A percentile compares a stretch with the other conserved stretches of the same genome.
Conservation (phyloP, 2,329 filamentous ascomycete genomes). For the Fusarium coicis region DNA sequence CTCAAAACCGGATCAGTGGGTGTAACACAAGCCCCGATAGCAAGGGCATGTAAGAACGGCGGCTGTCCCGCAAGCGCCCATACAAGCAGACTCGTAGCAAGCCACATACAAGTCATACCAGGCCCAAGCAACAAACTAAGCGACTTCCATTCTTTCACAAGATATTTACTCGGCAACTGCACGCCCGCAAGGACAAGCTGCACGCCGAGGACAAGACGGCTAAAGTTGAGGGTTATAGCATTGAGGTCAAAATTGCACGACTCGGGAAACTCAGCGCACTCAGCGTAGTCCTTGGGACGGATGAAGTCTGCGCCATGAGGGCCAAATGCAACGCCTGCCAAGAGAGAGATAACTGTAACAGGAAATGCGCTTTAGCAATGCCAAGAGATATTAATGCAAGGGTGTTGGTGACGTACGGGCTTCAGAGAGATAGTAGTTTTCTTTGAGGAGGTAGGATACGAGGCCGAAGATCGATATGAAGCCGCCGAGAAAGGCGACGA, state of each 20-base stretch:
- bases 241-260: slow-evolving; percentile 67
- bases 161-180: slow-evolving; percentile 85
- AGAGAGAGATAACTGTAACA: slow-evolving; percentile 78
- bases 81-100: slow-evolving; percentile 80
- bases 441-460: slow-evolving; percentile 89
- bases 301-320: slow-evolving; percentile 82
- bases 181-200: slow-evolving; percentile 91
- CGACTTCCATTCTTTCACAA: slow-evolving; percentile 81
- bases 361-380: not conserved
- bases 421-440: slow-evolving; percentile 91
- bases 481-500: slow-evolving; percentile 82
- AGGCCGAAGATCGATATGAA: slow-evolving; percentile 92
- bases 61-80: slow-evolving; percentile 80
- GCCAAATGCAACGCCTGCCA: slow-evolving; percentile 82
- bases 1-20: slow-evolving; percentile 90
- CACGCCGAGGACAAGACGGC: slow-evolving; percentile 86
- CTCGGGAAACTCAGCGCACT: slow-evolving; percentile 38
- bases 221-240: slow-evolving; percentile 83
- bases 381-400: slow-evolving; percentile 17
- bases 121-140: slow-evolving; percentile 81
- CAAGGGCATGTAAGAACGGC: slow-evolving; percentile 80
- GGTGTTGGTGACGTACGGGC: slow-evolving; percentile 69
- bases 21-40: slow-evolving; percentile 86
- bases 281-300: slow-evolving; percentile 78
- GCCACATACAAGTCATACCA: slow-evolving; percentile 89